Conservation (phyloP, 148 eudicot species). For the Nepenthes gracilis region DNA sequence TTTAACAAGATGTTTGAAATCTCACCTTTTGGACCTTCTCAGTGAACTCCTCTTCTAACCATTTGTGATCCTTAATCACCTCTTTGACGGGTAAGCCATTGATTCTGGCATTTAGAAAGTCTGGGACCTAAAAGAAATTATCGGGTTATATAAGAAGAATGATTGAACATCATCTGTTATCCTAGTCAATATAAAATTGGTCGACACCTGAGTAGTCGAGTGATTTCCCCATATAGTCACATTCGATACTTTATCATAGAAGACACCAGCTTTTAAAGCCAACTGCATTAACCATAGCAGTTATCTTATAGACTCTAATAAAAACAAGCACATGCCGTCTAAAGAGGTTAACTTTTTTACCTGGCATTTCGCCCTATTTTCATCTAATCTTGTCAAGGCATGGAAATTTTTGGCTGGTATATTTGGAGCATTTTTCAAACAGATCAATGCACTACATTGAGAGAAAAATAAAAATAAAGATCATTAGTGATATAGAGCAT, state of each 20-base stretch:
- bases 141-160: neutral
- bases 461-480: no score
- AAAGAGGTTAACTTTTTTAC: conserved; percentile 14
- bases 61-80: conserved; percentile 76
- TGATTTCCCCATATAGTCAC: conserved; percentile 99
- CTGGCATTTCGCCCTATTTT: conserved; percentile 99
- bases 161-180: neutral
- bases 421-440: conserved; percentile 95
- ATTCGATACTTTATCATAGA: conserved; percentile 93
- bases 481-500: no score
- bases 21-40: conserved; percentile 70
- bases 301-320: neutral
- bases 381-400: conserved; percentile 93
- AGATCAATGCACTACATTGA: conserved; percentile 79
- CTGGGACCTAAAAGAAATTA: conserved; percentile 60
- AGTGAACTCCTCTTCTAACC: conserved; percentile 96
- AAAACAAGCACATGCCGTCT: neutral
- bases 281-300: conserved; percentile 35
- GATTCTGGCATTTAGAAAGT: conserved; percentile 82
- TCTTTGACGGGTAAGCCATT: conserved; percentile 74
- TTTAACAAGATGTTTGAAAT: neutral
- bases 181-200: no score
- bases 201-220: conserved; percentile 79
- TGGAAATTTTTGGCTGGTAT: conserved; percentile 97
- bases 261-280: conserved; percentile 95